phyloP scores from a whole-genome alignment of 352 stramenopile genomes.

The Blastocystis sp. region DNA sequence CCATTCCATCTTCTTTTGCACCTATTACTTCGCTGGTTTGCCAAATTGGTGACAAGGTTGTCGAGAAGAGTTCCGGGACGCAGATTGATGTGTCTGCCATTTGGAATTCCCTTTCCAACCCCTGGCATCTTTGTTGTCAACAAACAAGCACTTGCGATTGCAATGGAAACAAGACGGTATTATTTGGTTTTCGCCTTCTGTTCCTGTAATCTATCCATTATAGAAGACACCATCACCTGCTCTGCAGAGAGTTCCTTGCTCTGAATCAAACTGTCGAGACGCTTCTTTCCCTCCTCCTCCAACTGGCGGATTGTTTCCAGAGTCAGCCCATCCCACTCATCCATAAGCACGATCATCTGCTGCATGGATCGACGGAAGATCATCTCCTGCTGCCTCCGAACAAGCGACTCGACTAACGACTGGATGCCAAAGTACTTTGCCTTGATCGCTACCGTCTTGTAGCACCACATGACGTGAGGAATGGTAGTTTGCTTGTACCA shows the following conservation, averaged over 20 bases:
- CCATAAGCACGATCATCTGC: constrained; percentile 41
- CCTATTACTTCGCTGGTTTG: neutral
- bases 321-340: constrained; percentile 52
- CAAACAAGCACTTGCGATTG: neutral
- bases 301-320: constrained; percentile 37
- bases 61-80: neutral
- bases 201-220: constrained; percentile 15
- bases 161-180: neutral
- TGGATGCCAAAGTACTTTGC: constrained; percentile 33
- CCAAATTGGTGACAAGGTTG: neutral
- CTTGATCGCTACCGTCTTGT: constrained; percentile 8
- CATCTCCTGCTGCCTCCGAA: constrained; percentile 48
- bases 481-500: neutral
- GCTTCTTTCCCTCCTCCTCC: constrained; percentile 20
- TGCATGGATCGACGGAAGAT: constrained; percentile 25
- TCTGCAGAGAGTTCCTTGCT: constrained; percentile 17
- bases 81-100: constrained; percentile 15
- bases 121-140: neutral
- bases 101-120: neutral
- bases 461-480: constrained; percentile 41
- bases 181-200: neutral
- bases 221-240: neutral
- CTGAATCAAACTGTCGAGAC: constrained; percentile 5
- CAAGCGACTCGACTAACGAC: constrained; percentile 10
- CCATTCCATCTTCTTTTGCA: neutral